A percentile compares a stretch with the other conserved stretches of the same genome.
Conservation (phyloP, 2,329 filamentous ascomycete genomes). For the Verruconis gallopava region DNA sequence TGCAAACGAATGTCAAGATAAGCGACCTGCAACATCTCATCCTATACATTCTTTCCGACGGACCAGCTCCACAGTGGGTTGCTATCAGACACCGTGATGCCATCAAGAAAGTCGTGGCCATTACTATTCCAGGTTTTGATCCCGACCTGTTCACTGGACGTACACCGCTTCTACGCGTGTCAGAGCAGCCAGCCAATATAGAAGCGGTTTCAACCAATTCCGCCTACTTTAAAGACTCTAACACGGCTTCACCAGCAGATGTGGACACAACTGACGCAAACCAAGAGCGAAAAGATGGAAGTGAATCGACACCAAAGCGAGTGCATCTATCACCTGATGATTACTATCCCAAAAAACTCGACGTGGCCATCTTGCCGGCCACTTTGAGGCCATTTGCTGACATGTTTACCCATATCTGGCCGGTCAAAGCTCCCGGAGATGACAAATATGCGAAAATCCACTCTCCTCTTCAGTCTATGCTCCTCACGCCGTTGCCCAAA, state of each 20-base stretch:
- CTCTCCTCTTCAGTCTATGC: constrained; percentile 75
- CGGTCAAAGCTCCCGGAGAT: constrained; percentile 76
- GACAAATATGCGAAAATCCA: constrained; percentile 68
- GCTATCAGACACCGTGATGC: constrained; percentile 42
- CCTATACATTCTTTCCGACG: constrained; percentile 46
- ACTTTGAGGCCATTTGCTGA: constrained; percentile 52
- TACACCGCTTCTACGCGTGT: constrained; percentile 1
- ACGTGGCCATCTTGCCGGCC: constrained; percentile 26
- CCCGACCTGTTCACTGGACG: constrained; percentile 25
- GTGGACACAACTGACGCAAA: not conserved
- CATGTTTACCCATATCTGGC: constrained; percentile 83
- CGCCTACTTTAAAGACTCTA: not conserved
- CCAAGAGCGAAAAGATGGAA: not conserved
- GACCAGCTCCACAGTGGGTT: constrained; percentile 48
- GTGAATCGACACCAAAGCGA: not conserved
- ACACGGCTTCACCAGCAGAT: not conserved
- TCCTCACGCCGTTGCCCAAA: constrained; percentile 61
- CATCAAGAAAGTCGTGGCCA: constrained; percentile 62
- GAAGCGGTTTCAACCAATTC: not conserved
- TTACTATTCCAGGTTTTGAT: constrained; percentile 89
- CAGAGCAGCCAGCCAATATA: not conserved
- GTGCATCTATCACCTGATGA: constrained; percentile 27
- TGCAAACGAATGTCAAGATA: constrained; percentile 44
- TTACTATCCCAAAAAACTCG: constrained; percentile 35
- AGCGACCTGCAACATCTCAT: constrained; percentile 45